Conservation (phyloP, 768 basidiomycete species). For the Lactarius hatsudake region DNA sequence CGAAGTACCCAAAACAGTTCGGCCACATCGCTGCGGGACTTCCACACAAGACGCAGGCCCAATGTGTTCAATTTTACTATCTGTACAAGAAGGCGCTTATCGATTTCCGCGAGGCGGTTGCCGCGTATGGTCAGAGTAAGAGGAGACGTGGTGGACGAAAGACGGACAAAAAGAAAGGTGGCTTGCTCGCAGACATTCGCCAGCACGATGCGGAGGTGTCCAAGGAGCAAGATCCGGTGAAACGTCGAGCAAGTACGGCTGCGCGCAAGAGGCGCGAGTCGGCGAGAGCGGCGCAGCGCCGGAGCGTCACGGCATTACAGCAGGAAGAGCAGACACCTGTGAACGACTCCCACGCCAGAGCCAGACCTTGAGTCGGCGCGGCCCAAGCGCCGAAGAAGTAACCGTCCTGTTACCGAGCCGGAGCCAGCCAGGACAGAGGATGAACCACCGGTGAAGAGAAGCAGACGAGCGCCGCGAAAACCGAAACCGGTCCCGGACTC, state of each 20-base stretch:
- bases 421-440: slow-evolving; percentile 17
- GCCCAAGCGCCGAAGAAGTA: slow-evolving; percentile 33
- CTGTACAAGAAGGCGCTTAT: slow-evolving; percentile 87
- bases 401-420: slow-evolving; percentile 32
- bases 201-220: slow-evolving; percentile 58
- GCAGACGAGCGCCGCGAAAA: not conserved
- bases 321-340: slow-evolving; percentile 50
- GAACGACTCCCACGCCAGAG: slow-evolving; percentile 67
- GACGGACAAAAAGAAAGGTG: slow-evolving; percentile 76
- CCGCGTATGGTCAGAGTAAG: slow-evolving; percentile 63
- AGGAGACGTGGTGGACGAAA: slow-evolving; percentile 53
- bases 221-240: slow-evolving; percentile 25
- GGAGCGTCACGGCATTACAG: slow-evolving; percentile 32
- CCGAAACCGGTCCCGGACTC: slow-evolving; percentile 3
- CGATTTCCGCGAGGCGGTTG: slow-evolving; percentile 77
- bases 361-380: slow-evolving; percentile 45
- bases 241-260: slow-evolving; percentile 18
- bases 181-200: slow-evolving; percentile 75
- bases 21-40: slow-evolving; percentile 83
- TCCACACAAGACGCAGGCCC: slow-evolving; percentile 78
- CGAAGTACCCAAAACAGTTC: slow-evolving; percentile 89
- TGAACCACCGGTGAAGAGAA: slow-evolving; percentile 18
- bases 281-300: slow-evolving; percentile 17
- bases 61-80: slow-evolving; percentile 94
- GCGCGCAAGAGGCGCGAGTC: slow-evolving; percentile 18